Evolutionary conservation across 1,139 yeast species (phyloP), one percentile per base, ranked within the genome.

Genomic region (Debaryomycetaceae sp.): DNA sequence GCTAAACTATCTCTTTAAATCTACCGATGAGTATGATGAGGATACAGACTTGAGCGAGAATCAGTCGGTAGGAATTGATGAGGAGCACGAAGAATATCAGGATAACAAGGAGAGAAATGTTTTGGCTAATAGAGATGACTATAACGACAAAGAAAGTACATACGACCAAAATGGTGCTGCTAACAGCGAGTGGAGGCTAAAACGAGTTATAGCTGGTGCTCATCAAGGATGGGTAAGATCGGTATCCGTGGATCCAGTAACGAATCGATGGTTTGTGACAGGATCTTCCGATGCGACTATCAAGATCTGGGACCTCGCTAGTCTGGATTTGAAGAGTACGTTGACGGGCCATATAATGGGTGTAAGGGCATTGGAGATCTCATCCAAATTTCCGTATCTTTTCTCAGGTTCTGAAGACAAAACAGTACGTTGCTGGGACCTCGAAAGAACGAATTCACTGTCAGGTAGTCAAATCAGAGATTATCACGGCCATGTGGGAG

Each of bases 351-450:
- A 94, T 61, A 77, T 86, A 5, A 86, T 92, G 95, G 82, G 89
- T 0, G 92, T 94, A 1, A 67, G 96, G 40, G 85, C 89, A 1
- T 58, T 92, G 19, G 83, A 75, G 0, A 76, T 91, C 1, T 87
- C 96, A 0, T 65, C 74, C 3, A 68, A 86, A 42, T 88, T 81
- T 53, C 97, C 98, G 0, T 92, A 92, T 59, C 67, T 94, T 65
- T 94, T 89, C 57, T 81, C 94, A 8, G 94, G 94, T 19, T 87
- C 96, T 30, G 98, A 92, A 57, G 99, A 94, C 62, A 91, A 91
- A 58, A 77, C 89, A 31, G 88, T 89, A n/a, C 80, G 89, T 55
- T 91, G 98, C 62, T 94, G 98, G 97, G 98, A 94, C 65, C 69
- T 94, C 52, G 98, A 92, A 59, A 78, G 83, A 52, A 87, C 92